Evolutionary conservation across 169 alveolate species (phyloP), one percentile per base, ranked within the genome.

Genomic region (Cryptosporidium muris): DNA sequence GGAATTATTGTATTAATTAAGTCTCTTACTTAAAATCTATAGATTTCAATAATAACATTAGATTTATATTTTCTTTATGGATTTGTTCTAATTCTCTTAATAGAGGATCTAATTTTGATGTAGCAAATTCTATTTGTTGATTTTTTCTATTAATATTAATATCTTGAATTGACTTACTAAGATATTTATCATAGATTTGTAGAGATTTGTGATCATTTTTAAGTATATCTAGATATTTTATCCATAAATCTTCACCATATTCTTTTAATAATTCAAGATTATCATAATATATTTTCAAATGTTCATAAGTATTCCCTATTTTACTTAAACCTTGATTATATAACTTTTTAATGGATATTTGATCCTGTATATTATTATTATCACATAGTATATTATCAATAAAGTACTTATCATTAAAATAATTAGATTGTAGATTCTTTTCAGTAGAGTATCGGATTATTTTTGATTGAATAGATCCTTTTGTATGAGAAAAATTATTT

Each of bases 221-320:
- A 3, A 74, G 62, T 8, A 12, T 43, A 6, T 48, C 51, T 5
- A 25, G 34, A 25, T 56, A 58, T 14, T 74, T 54, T 3, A 16
- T 62, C 85, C 85, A 74, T 7, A 64, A 48, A 7, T 38, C 45
- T n/a, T 58, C 68, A 0, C 85, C 85, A 74, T 54, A 56, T 9
- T 74, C 85, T 37, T 47, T 56, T 25, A 74, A 52, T 9, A 74
- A 5, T 38, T 74, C 51, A n/a, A 74, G 11, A 58, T 74, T 74
- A 4, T 47, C 53, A 14, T 38, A 40, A 45, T 63, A 25, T 11
- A 74, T 16, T 6, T 74, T 54, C 8, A 45, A 34, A 38, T 74
- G 60, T 64, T 74, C 64, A 7, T 58, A 58, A 11, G 45, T 68
- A 2, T 11, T 40, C 11, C 85, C 63, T 4, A 58, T 25, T 14